Evolutionary conservation across 257 asterid genomes (phyloP).

Genomic region (Ilex asprella): DNA sequence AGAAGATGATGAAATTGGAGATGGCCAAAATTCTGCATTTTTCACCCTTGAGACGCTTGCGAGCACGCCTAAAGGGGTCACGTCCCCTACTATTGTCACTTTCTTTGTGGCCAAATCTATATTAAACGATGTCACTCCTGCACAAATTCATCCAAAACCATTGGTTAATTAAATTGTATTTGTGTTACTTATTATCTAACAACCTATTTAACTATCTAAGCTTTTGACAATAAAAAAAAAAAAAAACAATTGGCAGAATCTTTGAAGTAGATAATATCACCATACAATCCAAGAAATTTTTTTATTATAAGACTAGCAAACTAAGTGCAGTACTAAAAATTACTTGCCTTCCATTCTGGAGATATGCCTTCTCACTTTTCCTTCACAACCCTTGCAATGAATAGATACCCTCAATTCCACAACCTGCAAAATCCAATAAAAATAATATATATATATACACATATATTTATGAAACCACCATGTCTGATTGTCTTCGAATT

Average conservation of each 20-base stretch:
- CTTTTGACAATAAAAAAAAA: neutral
- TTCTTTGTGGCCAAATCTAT: conserved; percentile 71
- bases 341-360: conserved; percentile 84
- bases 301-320: no score
- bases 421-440: conserved; percentile 29
- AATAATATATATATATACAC: no score
- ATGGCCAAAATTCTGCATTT: conserved; percentile 75
- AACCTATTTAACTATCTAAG: neutral
- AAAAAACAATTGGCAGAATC: neutral
- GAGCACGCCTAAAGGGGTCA: conserved; percentile 62
- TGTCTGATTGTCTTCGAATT: neutral
- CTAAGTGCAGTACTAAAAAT: no score
- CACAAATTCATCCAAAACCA: conserved; percentile 6
- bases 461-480: no score
- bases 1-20: conserved; percentile 30
- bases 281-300: neutral
- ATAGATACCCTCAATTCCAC: conserved; percentile 88
- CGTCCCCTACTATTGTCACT: conserved; percentile 66
- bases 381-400: conserved; percentile 97
- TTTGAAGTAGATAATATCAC: neutral
- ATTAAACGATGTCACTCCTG: conserved; percentile 77
- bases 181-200: neutral
- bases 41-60: conserved; percentile 74
- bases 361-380: conserved; percentile 73
- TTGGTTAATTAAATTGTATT: neutral